Conservation (phyloP, 2,329 filamentous ascomycete genomes). For the Metarhizium anisopliae region DNA sequence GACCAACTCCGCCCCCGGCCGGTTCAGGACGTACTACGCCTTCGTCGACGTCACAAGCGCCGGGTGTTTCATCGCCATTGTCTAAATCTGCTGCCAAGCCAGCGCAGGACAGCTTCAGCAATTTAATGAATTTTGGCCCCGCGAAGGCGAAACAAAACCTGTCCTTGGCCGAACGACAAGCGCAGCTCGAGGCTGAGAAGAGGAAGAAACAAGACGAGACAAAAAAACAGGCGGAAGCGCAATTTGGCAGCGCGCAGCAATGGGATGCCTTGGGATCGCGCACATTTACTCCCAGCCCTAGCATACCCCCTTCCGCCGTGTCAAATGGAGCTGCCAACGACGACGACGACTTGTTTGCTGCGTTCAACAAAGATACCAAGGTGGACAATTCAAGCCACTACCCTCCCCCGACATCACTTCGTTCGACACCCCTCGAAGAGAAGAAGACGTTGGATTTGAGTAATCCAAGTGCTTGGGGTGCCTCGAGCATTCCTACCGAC, state of each 20-base stretch:
- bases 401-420: slow-evolving; percentile 40
- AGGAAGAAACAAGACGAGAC: slow-evolving; percentile 66
- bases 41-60: slow-evolving; percentile 36
- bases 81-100: slow-evolving; percentile 41
- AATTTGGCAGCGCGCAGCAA: slow-evolving; percentile 69
- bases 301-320: slow-evolving; percentile 12
- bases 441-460: slow-evolving; percentile 38
- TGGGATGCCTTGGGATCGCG: slow-evolving; percentile 64
- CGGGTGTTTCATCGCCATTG: slow-evolving; percentile 24
- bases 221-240: slow-evolving; percentile 60
- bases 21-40: slow-evolving; percentile 49
- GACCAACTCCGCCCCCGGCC: slow-evolving; percentile 46
- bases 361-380: slow-evolving; percentile 56
- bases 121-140: slow-evolving; percentile 51
- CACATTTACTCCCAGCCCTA: slow-evolving; percentile 30
- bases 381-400: slow-evolving; percentile 60
- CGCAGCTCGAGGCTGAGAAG: slow-evolving; percentile 56
- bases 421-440: slow-evolving; percentile 35
- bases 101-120: slow-evolving; percentile 67
- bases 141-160: slow-evolving; percentile 60
- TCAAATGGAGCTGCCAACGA: slow-evolving; percentile 10
- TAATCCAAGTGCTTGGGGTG: slow-evolving; percentile 44
- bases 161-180: slow-evolving; percentile 69
- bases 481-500: slow-evolving; percentile 12
- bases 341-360: slow-evolving; percentile 56